Base-by-base conservation (phyloP, 768 basidiomycete species). In the Amanita pseudoporphyria region DNA sequence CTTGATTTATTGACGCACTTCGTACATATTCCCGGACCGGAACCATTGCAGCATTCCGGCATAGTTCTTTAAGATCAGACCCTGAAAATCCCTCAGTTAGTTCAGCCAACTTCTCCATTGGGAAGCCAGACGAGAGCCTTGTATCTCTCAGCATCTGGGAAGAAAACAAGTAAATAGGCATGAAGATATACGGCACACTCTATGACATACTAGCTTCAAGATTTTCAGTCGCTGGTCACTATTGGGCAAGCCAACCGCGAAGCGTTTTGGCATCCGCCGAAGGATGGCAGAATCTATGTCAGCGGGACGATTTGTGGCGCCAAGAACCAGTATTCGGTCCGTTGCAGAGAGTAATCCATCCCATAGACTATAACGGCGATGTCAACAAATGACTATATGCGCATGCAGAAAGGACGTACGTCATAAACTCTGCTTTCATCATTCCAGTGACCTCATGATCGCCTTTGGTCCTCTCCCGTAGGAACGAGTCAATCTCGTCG, bases 361-460 rank as follows among this genome's bases (percentile, higher is more conserved):
- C 96, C 96, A 99, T 28, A 94, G 73, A 3, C 92, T 93, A 57
- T 12, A 21, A 42, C 48, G 5, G 24, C 21, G 32, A 33, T 24
- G 28, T 41, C 9, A 44, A 31, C 35, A 37, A 39, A 16, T 49
- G 13, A 42, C 48, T 12, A 35, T 28, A 32, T 37, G 32, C 30
- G 33, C 30, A 42, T 24, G 19, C 16, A 33, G 52, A 7, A 19
- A 19, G 12, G 19, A 70, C 84, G 52, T 61, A 88, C 86, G 86
- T 90, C 87, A 91, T 90, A 58, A 90, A 90, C 60, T 92, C 88
- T 0, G 93, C 93, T 65, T 97, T 96, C 79, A 97, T 94, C 92
- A 97, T 97, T 4, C 85, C 93, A 31, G 93, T 98, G 45, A 92
- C 95, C 59, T 99, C 96, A 62, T 99, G 96, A 60, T 98, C 95